Evolutionary conservation across 2,329 filamentous ascomycete species (phyloP), one percentile per base, ranked within the genome.

Genomic region (Talaromyces funiculosus): DNA sequence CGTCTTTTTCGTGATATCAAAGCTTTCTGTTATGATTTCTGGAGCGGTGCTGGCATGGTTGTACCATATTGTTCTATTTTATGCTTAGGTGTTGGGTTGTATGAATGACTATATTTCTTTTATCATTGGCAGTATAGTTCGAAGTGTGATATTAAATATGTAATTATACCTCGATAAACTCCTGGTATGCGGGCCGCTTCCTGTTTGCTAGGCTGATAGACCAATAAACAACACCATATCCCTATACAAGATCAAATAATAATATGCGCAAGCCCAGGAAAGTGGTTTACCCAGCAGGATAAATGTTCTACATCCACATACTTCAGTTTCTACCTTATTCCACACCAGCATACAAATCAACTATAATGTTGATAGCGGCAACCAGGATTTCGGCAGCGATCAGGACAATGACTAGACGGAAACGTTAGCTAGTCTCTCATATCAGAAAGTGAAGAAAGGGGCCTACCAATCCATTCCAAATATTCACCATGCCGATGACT

Each of bases 301-400:
- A 29, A 33, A 22, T 33, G 33, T 51, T 12, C 26, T 51, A 51
- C n/a, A 33, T 22, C 4, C 10, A 22, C 16, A 18, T 38, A 24
- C 12, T 45, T 16, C 3, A 33, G 22, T 43, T 55, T 47, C 16
- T 49, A 37, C 42, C 33, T 58, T 76, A 85, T 65, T 86, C 82
- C 43, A 84, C 77, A 59, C 82, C 83, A 61, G 89, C 92, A 70
- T 95, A 95, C 66, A 97, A 73, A 75, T 97, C 94, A 35, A 97
- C 94, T 31, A 97, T 84, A 64, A 99, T 97, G 74, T 97, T 97
- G 68, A 97, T 88, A 18, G 86, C 89, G 1, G 92, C 92, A 53
- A 97, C 92, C 7, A 97, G 78, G 64, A 97, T 97, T 73, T 99
- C 94, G 12, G 92, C 92, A 7, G 92, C 93, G 70, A 99, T 97